A percentile compares a stretch with the other conserved stretches of the same genome.
Evolutionary conservation across 441 rosid genomes (phyloP).

Genomic region (California macrophylla): DNA sequence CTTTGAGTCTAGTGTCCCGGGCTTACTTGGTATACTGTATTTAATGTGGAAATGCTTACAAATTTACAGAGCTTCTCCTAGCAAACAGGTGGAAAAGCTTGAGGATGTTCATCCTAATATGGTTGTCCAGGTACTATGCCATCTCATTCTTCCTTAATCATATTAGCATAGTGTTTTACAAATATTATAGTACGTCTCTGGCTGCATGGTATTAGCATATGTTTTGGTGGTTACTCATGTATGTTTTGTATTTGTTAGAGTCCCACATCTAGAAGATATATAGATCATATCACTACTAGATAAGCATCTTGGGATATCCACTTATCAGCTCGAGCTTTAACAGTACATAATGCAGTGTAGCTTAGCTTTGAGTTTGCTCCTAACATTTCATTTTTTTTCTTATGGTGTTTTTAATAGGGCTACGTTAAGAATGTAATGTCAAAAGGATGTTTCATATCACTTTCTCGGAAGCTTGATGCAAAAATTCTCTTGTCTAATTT

Average conservation of each 20-base stretch:
- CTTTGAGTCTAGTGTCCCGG: background rate
- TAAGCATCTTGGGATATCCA: no score
- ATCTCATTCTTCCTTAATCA: background rate
- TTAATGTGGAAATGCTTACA: background rate
- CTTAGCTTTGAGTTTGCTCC: background rate
- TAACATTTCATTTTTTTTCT: conserved; percentile 3
- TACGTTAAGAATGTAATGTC: conserved; percentile 78
- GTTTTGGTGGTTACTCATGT: background rate
- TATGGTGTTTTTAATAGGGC: conserved; percentile 43
- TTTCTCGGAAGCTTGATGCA: conserved; percentile 87
- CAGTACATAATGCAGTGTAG: background rate
- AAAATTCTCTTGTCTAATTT: conserved; percentile 69
- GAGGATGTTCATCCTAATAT: conserved; percentile 61
- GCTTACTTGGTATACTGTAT: background rate
- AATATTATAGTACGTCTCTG: background rate
- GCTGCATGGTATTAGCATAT: background rate
- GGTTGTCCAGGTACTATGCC: conserved; percentile 50
- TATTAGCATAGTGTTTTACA: background rate
- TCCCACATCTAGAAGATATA: background rate
- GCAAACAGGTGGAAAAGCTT: conserved; percentile 42
- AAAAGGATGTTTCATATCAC: conserved; percentile 78
- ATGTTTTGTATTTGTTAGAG: background rate
- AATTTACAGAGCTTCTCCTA: conserved; percentile 33
- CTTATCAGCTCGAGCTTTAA: no score
- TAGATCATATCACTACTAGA: no score